Conservation (phyloP, 1,284 basidiomycete genomes). For the Cutaneotrichosporon cyanovorans region DNA sequence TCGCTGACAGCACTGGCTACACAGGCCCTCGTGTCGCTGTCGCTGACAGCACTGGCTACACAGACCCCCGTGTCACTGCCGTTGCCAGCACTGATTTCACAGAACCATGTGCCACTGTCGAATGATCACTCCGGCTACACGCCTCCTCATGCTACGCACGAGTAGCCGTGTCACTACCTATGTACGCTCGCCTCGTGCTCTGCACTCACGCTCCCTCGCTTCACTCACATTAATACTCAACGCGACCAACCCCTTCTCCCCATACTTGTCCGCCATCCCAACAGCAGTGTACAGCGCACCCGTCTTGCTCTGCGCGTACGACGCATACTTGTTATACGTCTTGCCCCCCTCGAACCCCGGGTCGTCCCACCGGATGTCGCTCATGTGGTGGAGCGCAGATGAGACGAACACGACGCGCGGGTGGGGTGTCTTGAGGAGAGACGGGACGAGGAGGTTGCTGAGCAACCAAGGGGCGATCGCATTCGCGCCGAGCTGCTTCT, state of each 20-base stretch:
- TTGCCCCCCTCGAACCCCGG: slow-evolving; percentile 7
- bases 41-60: too few species aligned
- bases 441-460: slow-evolving; percentile 17
- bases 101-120: too few species aligned
- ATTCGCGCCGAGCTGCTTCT: slow-evolving; percentile 31
- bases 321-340: slow-evolving; percentile 5
- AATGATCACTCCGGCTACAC: too few species aligned
- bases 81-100: too few species aligned
- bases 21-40: too few species aligned
- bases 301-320: slow-evolving; percentile 21
- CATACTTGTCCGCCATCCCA: slow-evolving; percentile 9
- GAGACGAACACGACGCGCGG: slow-evolving; percentile 19
- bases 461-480: slow-evolving; percentile 30
- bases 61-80: too few species aligned
- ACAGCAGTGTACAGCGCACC: slow-evolving; percentile 11
- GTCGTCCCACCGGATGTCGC: slow-evolving; percentile 16
- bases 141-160: too few species aligned
- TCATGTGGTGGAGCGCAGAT: slow-evolving; percentile 3
- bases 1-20: too few species aligned
- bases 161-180: too few species aligned
- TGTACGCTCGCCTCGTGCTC: too few species aligned
- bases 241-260: slow-evolving; percentile 9
- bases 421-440: not conserved
- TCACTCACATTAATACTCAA: slow-evolving; percentile 8
- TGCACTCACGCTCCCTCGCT: too few species aligned